Percentiles rank a stretch among this genome's conserved stretches.
Conservation (phyloP, 2,329 filamentous ascomycete genomes). For the Pyrenophora graminea region DNA sequence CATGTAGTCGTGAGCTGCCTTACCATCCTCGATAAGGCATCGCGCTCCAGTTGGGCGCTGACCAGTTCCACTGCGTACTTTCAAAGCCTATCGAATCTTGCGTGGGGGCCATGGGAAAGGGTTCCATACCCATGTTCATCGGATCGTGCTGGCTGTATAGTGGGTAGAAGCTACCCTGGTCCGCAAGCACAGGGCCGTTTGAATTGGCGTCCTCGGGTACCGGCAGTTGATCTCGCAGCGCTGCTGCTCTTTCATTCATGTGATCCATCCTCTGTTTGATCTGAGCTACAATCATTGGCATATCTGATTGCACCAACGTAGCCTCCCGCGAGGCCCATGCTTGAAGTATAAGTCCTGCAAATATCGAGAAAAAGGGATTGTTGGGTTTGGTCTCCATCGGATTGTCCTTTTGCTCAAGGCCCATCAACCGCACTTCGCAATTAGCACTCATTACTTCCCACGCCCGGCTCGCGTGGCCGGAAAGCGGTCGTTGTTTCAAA, state of each 20-base stretch:
- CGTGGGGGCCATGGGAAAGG: slow-evolving; percentile 2
- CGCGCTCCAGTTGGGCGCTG: slow-evolving; percentile 4
- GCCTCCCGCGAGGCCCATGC: slow-evolving; percentile 38
- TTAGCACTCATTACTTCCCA: slow-evolving; percentile 56
- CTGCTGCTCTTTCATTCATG: not conserved
- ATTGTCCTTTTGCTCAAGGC: slow-evolving; percentile 19
- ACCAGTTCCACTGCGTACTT: slow-evolving; percentile 12
- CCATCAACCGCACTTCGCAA: slow-evolving; percentile 45
- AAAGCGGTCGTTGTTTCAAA: slow-evolving; percentile 45
- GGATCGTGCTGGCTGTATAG: not conserved
- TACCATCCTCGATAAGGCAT: slow-evolving; percentile 14
- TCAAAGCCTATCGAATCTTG: slow-evolving; percentile 4
- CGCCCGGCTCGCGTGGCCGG: slow-evolving; percentile 38
- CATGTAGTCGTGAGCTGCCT: not conserved
- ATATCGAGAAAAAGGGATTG: slow-evolving; percentile 44
- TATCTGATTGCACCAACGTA: slow-evolving; percentile 1
- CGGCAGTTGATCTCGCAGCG: not conserved
- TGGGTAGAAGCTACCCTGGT: slow-evolving; percentile 1
- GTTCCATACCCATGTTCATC: not conserved
- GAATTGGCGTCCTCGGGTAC: not conserved
- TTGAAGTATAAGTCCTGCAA: slow-evolving; percentile 63
- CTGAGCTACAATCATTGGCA: slow-evolving; percentile 13
- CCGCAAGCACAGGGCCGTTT: not conserved
- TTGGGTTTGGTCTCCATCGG: slow-evolving; percentile 17
- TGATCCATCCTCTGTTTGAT: slow-evolving; percentile 6